Conservation (phyloP, 1,284 basidiomycete genomes). For the Agaricales sp. region DNA sequence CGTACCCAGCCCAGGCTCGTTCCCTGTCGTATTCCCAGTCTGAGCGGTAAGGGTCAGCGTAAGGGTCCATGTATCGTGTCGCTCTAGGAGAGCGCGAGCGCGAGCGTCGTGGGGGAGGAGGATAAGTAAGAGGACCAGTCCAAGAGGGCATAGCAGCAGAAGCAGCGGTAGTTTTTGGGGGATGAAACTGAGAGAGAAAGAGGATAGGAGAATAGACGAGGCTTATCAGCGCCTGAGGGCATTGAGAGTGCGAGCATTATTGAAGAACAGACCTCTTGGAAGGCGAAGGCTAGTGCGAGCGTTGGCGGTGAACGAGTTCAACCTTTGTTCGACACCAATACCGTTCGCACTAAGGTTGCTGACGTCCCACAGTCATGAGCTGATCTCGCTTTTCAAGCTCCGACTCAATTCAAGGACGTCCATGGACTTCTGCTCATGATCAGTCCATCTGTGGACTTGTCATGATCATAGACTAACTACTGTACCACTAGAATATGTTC, state of each 20-base stretch:
- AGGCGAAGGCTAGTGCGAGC: neutral
- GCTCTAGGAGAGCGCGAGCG: slow-evolving; percentile 69
- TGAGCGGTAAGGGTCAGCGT: slow-evolving; percentile 48
- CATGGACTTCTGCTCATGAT: no score
- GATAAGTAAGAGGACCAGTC: slow-evolving; percentile 59
- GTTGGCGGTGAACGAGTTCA: slow-evolving; percentile 26
- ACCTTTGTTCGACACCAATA: slow-evolving; percentile 46
- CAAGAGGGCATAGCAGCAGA: slow-evolving; percentile 39
- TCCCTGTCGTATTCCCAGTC: slow-evolving; percentile 73
- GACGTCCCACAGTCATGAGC: slow-evolving; percentile 1
- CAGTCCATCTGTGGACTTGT: no score
- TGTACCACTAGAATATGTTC: slow-evolving; percentile 4
- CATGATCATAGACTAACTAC: no score
- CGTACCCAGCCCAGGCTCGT: slow-evolving; percentile 50
- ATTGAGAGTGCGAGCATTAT: slow-evolving; percentile 70
- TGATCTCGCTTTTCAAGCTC: slow-evolving; percentile 30
- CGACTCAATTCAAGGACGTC: slow-evolving; percentile 37
- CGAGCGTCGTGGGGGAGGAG: slow-evolving; percentile 63
- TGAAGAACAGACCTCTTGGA: slow-evolving; percentile 80
- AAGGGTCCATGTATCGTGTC: slow-evolving; percentile 41
- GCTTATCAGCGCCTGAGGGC: slow-evolving; percentile 56
- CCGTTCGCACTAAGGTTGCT: slow-evolving; percentile 41
- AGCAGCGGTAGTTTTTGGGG: slow-evolving; percentile 42
- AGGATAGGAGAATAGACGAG: slow-evolving; percentile 49
- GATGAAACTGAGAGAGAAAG: slow-evolving; percentile 55